phyloP scores from a whole-genome alignment of 2,329 filamentous ascomycete species.

The Didymella keratinophila region DNA sequence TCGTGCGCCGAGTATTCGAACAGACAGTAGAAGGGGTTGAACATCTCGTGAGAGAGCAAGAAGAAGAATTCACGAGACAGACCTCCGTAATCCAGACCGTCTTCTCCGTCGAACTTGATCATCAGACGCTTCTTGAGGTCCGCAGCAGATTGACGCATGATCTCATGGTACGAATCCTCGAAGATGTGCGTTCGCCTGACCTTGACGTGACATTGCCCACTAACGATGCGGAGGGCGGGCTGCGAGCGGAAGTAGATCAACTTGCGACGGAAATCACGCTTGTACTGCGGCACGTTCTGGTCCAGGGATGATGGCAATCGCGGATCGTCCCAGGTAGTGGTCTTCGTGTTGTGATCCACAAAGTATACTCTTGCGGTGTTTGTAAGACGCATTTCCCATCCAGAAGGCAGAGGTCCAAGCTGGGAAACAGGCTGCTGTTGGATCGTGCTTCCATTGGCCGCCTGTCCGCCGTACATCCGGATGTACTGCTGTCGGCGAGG shows the following conservation, averaged over 20 bases:
- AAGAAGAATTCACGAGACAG: constrained; percentile 98
- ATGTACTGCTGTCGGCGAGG: constrained; percentile 98
- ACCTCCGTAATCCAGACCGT: constrained; percentile 97
- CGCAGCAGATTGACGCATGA: constrained; percentile 92
- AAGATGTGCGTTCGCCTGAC: constrained; percentile 96
- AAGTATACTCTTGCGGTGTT: constrained; percentile 99
- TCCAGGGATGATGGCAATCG: constrained; percentile 93
- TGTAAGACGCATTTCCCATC: constrained; percentile 99
- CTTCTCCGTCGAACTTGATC: constrained; percentile 99
- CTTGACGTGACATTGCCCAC: constrained; percentile 98
- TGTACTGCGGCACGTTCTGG: constrained; percentile 98
- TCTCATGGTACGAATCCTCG: constrained; percentile 98
- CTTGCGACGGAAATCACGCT: constrained; percentile 97
- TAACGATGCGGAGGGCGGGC: constrained; percentile 91
- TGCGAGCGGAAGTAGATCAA: constrained; percentile 99
- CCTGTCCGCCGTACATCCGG: constrained; percentile 94
- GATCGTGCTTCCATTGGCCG: constrained; percentile 76
- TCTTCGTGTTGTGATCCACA: constrained; percentile 99
- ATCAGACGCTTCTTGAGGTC: constrained; percentile 98
- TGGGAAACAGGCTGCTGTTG: constrained; percentile 98
- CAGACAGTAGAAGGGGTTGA: constrained; percentile 99
- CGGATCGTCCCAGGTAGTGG: constrained; percentile 98
- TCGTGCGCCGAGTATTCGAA: constrained; percentile 99
- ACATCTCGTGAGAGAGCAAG: constrained; percentile 99
- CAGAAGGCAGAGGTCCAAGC: constrained; percentile 90